A percentile compares a stretch with the other conserved stretches of the same genome.
These are phyloP conservation scores for Phytophthora podocarpi DNA, from an alignment of 352 stramenopile species.

Conservation along the genomic window DNA sequence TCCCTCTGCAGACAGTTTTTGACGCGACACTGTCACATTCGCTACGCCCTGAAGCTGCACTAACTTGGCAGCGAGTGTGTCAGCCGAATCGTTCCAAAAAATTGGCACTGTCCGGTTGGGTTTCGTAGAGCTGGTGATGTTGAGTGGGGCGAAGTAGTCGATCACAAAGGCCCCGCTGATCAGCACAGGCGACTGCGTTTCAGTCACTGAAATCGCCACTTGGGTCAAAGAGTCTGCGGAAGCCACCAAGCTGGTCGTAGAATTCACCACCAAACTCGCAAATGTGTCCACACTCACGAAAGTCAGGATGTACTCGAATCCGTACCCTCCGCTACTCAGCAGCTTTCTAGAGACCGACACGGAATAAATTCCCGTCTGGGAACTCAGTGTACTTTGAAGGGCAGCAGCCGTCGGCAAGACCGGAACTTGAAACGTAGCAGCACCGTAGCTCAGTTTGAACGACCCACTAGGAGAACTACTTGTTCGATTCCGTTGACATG, in stretches of 20 bases:
- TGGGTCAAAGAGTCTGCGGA: slow-evolving; percentile 3
- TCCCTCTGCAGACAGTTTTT: slow-evolving; percentile 55
- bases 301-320: slow-evolving; percentile 54
- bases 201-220: slow-evolving; percentile 20
- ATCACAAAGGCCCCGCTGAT: slow-evolving; percentile 61
- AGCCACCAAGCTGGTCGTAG: slow-evolving; percentile 17
- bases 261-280: slow-evolving; percentile 31
- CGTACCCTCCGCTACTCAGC: slow-evolving; percentile 31
- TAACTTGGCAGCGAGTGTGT: slow-evolving; percentile 38
- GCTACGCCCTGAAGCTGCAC: slow-evolving; percentile 55
- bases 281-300: slow-evolving; percentile 63
- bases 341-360: slow-evolving; percentile 29
- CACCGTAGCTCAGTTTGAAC: slow-evolving; percentile 55
- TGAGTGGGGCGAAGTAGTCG: slow-evolving; percentile 51
- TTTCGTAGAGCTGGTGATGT: slow-evolving; percentile 31
- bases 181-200: slow-evolving; percentile 41
- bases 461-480: slow-evolving; percentile 39
- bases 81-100: slow-evolving; percentile 56
- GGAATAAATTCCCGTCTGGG: slow-evolving; percentile 43
- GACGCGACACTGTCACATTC: slow-evolving; percentile 44
- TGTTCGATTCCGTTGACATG: slow-evolving; percentile 7
- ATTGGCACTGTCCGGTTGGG: slow-evolving; percentile 37
- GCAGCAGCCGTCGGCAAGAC: slow-evolving; percentile 22
- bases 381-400: slow-evolving; percentile 40
- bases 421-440: slow-evolving; percentile 12